Conservation (phyloP, 768 basidiomycete genomes). For the Mycena indigotica region DNA sequence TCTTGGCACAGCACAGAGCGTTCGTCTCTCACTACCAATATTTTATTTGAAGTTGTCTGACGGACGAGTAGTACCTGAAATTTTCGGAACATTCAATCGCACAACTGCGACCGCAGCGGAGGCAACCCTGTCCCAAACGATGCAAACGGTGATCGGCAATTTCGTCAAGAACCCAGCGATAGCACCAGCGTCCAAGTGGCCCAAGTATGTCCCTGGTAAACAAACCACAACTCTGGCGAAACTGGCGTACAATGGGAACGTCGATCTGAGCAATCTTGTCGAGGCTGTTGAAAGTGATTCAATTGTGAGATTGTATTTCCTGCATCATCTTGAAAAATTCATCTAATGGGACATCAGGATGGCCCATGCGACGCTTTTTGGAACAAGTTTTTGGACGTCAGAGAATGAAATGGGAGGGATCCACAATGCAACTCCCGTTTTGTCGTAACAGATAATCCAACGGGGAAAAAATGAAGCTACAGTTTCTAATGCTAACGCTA, state of each 20-base stretch:
- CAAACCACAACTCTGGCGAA: conserved; percentile 21
- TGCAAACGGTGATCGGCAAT: conserved; percentile 23
- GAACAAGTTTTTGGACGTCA: too few relatives aligned
- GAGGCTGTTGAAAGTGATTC: conserved; percentile 14
- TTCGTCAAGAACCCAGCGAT: conserved; percentile 23
- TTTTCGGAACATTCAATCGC: conserved; percentile 32
- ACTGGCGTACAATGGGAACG: conserved; percentile 25
- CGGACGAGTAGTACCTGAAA: conserved; percentile 16
- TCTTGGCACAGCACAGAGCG: conserved; percentile 27
- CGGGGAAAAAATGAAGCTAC: too few relatives aligned
- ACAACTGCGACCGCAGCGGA: conserved; percentile 26
- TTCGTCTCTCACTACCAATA: conserved; percentile 2
- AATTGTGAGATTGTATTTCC: background rate
- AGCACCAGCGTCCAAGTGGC: conserved; percentile 24
- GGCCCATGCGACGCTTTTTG: too few relatives aligned
- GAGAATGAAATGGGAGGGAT: too few relatives aligned
- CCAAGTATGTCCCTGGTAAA: conserved; percentile 16
- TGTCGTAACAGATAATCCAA: too few relatives aligned
- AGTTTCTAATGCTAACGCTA: background rate
- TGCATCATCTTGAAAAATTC: too few relatives aligned
- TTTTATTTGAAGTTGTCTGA: background rate
- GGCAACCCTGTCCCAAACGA: conserved; percentile 24
- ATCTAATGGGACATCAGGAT: too few relatives aligned
- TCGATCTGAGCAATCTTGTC: conserved; percentile 20
- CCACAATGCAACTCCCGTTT: too few relatives aligned